Evolutionary conservation across 805 yeast genomes (phyloP).

Genomic region (Pichia gijzeniarum): DNA sequence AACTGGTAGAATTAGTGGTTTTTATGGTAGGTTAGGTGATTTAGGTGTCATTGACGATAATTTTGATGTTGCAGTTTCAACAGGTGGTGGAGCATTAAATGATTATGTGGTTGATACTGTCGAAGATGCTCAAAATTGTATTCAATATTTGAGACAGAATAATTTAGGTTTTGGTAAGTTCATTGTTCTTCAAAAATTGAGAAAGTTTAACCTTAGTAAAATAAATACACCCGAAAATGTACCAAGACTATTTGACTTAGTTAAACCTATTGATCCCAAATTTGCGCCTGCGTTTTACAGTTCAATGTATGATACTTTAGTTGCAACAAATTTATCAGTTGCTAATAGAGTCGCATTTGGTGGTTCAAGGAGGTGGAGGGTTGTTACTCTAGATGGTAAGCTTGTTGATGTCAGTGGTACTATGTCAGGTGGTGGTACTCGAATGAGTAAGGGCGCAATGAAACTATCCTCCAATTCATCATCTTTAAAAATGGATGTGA

Average conservation of each 20-base stretch:
- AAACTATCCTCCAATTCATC: conserved; percentile 37
- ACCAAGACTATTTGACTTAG: conserved; percentile 80
- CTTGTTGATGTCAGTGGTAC: conserved; percentile 91
- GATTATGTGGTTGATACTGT: conserved; percentile 86
- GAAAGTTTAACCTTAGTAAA: conserved; percentile 50
- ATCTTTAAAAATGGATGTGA: conserved; percentile 16
- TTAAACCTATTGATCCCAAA: conserved; percentile 56
- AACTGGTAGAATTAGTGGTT: conserved; percentile 79
- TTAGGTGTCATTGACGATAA: conserved; percentile 84
- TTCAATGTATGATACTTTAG: conserved; percentile 80
- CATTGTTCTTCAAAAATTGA: conserved; percentile 68
- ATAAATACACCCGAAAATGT: conserved; percentile 69
- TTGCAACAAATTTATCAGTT: conserved; percentile 67
- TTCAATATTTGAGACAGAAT: conserved; percentile 75
- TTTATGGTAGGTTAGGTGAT: conserved; percentile 87
- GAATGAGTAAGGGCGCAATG: conserved; percentile 72
- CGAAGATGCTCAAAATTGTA: conserved; percentile 53
- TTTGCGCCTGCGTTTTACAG: conserved; percentile 87
- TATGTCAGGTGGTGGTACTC: conserved; percentile 91
- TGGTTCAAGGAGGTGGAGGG: conserved; percentile 61
- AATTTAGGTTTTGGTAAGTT: conserved; percentile 86
- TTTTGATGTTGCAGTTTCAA: conserved; percentile 90
- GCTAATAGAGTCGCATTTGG: conserved; percentile 91
- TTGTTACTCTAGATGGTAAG: conserved; percentile 89
- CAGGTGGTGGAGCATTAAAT: conserved; percentile 87